phyloP scores from a whole-genome alignment of 192 early-diverging fungal genomes.

The Umbelopsis sp. region DNA sequence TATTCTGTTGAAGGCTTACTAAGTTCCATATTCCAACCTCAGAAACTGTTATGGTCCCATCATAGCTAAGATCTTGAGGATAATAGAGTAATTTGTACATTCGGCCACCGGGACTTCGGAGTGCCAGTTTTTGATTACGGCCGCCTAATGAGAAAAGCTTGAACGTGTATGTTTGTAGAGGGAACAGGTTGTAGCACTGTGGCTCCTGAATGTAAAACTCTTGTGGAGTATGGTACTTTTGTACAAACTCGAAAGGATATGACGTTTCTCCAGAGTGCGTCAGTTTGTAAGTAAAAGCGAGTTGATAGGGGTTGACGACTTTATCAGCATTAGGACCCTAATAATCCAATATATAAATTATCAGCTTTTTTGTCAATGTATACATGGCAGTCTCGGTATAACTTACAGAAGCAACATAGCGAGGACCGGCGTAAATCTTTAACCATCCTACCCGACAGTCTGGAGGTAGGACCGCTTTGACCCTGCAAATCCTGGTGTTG shows the following conservation, averaged over 20 bases:
- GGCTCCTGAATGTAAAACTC: slow-evolving; percentile 57
- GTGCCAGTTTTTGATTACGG: slow-evolving; percentile 32
- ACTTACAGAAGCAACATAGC: slow-evolving; percentile 2
- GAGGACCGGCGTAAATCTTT: slow-evolving; percentile 48
- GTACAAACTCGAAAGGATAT: slow-evolving; percentile 47
- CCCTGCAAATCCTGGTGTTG: slow-evolving; percentile 38
- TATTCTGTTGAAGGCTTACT: slow-evolving; percentile 32
- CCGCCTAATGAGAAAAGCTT: slow-evolving; percentile 27
- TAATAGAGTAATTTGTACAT: slow-evolving; percentile 37
- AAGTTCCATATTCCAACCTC: slow-evolving; percentile 41
- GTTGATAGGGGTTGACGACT: slow-evolving; percentile 20
- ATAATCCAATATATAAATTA: not conserved
- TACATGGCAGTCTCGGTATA: not conserved
- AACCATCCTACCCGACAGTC: slow-evolving; percentile 43
- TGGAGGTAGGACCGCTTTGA: slow-evolving; percentile 52
- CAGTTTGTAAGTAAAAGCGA: slow-evolving; percentile 23
- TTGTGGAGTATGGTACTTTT: slow-evolving; percentile 39
- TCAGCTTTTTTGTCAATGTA: not conserved
- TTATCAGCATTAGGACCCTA: slow-evolving; percentile 35
- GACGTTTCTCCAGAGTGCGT: slow-evolving; percentile 33
- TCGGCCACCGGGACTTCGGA: slow-evolving; percentile 38
- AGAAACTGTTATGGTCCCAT: slow-evolving; percentile 23
- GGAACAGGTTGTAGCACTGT: slow-evolving; percentile 47
- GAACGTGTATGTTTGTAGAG: slow-evolving; percentile 52
- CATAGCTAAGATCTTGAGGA: slow-evolving; percentile 38